A percentile compares a stretch with the other conserved stretches of the same genome.
These are phyloP conservation scores for Phellinidium pouzarii DNA, from an alignment of 1,284 basidiomycete species.

Conservation along the genomic window DNA sequence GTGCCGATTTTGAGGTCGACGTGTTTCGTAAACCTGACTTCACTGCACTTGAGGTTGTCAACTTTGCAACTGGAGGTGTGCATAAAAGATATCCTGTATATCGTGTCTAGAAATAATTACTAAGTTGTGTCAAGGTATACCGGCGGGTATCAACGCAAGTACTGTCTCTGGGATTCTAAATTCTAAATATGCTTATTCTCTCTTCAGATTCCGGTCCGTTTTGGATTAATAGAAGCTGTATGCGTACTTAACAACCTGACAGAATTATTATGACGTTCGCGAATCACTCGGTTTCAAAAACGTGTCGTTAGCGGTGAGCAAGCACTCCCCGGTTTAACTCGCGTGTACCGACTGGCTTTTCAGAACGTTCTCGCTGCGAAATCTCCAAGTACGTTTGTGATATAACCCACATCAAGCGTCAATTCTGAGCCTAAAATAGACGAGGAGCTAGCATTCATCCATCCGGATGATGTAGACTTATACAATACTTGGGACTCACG, in stretches of 20 bases:
- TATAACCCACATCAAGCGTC: background rate
- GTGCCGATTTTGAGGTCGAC: conserved; percentile 75
- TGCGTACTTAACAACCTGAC: background rate
- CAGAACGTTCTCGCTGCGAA: conserved; percentile 80
- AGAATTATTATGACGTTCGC: conserved; percentile 77
- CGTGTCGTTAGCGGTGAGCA: conserved; percentile 62
- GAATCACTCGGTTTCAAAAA: conserved; percentile 81
- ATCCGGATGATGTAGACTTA: conserved; percentile 60
- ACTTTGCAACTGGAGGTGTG: conserved; percentile 74
- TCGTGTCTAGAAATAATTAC: background rate
- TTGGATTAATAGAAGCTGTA: background rate
- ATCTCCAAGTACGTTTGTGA: conserved; percentile 51
- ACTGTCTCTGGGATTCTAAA: background rate
- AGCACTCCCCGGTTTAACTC: background rate
- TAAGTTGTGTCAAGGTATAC: conserved; percentile 49
- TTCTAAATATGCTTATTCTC: background rate
- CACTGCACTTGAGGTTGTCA: conserved; percentile 72
- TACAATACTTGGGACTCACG: conserved; percentile 72
- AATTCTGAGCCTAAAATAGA: conserved; percentile 34
- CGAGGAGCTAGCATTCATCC: conserved; percentile 74
- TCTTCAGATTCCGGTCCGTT: conserved; percentile 55
- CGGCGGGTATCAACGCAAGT: conserved; percentile 73
- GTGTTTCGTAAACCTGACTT: conserved; percentile 82
- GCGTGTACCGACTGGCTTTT: background rate
- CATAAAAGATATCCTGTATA: background rate